These are phyloP conservation scores for Thalia dealbata DNA, from an alignment of 176 grass and related monocot species.

Conservation along the genomic window DNA sequence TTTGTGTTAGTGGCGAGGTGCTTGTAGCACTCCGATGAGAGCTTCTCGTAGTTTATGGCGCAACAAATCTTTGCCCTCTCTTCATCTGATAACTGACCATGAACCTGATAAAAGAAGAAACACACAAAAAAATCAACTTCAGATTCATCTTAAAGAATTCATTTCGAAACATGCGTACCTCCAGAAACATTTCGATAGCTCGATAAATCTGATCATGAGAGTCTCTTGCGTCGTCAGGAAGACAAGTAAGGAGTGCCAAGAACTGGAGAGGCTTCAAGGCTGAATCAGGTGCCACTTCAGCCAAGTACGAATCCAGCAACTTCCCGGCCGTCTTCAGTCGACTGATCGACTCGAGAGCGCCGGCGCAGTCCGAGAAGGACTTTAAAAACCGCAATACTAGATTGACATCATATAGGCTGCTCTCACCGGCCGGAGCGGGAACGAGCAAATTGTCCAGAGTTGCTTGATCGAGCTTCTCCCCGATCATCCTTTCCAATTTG, in stretches of 20 bases:
- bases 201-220: constrained; percentile 72
- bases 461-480: constrained; percentile 64
- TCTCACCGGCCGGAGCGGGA: constrained; percentile 31
- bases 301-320: constrained; percentile 67
- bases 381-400: constrained; percentile 52
- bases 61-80: constrained; percentile 86
- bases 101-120: constrained; percentile 38
- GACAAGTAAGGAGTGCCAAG: constrained; percentile 42
- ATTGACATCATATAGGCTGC: constrained; percentile 67
- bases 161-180: constrained; percentile 29
- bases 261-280: constrained; percentile 56
- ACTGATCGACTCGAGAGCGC: constrained; percentile 10
- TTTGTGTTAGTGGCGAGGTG: constrained; percentile 57
- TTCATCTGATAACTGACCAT: constrained; percentile 46
- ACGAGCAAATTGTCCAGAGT: constrained; percentile 82
- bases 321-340: constrained; percentile 53
- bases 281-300: constrained; percentile 76
- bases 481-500: constrained; percentile 64
- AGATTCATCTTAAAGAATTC: neutral
- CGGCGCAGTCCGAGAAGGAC: constrained; percentile 30
- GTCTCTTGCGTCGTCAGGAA: constrained; percentile 63
- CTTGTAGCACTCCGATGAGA: constrained; percentile 73
- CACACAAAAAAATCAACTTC: no score
- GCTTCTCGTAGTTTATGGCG: constrained; percentile 73
- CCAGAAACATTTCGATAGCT: constrained; percentile 74